Evolutionary conservation across 495 filamentous ascomycete genomes (phyloP).

Genomic region (Lepraria neglecta): DNA sequence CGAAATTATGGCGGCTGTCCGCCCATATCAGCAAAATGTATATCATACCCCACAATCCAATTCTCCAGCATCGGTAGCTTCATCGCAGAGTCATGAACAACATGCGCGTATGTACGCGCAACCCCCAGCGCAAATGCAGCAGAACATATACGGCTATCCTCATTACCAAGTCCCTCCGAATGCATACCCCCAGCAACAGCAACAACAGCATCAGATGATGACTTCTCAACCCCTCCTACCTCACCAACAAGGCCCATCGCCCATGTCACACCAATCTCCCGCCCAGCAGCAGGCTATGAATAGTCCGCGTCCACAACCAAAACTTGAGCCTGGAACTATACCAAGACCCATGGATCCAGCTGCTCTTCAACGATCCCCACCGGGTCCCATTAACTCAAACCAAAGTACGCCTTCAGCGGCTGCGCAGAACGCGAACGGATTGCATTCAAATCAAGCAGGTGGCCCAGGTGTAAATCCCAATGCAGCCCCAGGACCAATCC

Average conservation of each 20-base stretch:
- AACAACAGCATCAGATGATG: conserved; percentile 34
- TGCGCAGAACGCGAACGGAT: conserved; percentile 48
- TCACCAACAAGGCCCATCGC: conserved; percentile 34
- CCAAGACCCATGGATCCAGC: conserved; percentile 29
- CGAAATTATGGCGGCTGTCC: conserved; percentile 90
- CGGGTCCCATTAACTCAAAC: conserved; percentile 46
- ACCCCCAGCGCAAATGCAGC: conserved; percentile 53
- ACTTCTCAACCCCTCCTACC: conserved; percentile 38
- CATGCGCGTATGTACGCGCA: conserved; percentile 75
- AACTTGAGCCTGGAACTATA: conserved; percentile 44
- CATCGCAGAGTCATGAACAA: conserved; percentile 81
- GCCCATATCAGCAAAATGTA: conserved; percentile 69
- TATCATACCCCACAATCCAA: conserved; percentile 96
- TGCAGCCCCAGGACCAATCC: conserved; percentile 94
- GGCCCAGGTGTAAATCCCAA: conserved; percentile 65
- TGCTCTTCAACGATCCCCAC: conserved; percentile 50
- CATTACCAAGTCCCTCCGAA: conserved; percentile 58
- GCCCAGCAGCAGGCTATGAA: conserved; percentile 36
- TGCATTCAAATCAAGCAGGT: conserved; percentile 40
- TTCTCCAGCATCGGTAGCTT: conserved; percentile 92
- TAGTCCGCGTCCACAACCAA: conserved; percentile 55
- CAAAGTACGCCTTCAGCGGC: conserved; percentile 43
- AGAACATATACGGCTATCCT: conserved; percentile 45
- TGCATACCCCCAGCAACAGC: conserved; percentile 24
- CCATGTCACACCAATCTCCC: conserved; percentile 37